Percentiles rank a stretch among this genome's conserved stretches.
Evolutionary conservation across 352 stramenopile species (phyloP).

Genomic region (Phytopythium cucurbitacearum): DNA sequence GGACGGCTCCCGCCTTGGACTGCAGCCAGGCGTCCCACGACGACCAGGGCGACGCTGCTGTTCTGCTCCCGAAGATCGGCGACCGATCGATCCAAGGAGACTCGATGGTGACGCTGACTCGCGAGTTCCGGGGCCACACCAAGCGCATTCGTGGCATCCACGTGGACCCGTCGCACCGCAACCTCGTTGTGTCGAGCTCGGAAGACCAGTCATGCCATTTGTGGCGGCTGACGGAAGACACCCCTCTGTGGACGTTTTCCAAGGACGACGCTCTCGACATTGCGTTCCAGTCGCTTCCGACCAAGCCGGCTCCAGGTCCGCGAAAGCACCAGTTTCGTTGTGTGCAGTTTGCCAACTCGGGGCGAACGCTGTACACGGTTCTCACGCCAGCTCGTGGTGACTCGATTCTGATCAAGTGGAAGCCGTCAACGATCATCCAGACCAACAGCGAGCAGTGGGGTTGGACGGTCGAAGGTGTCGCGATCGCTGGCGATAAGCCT

Average conservation of each 20-base stretch:
- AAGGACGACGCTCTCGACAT: slow-evolving; percentile 74
- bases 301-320: slow-evolving; percentile 31
- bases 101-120: slow-evolving; percentile 57
- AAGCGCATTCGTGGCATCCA: slow-evolving; percentile 82
- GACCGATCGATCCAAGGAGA: slow-evolving; percentile 43
- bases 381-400: slow-evolving; percentile 70
- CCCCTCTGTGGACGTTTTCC: slow-evolving; percentile 60
- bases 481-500: slow-evolving; percentile 62
- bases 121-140: slow-evolving; percentile 70
- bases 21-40: slow-evolving; percentile 15
- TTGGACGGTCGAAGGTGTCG: slow-evolving; percentile 50
- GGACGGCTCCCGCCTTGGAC: slow-evolving; percentile 34
- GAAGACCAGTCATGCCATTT: slow-evolving; percentile 79
- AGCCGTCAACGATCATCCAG: slow-evolving; percentile 61
- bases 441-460: slow-evolving; percentile 63
- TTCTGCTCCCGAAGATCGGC: slow-evolving; percentile 47
- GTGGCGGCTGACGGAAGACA: slow-evolving; percentile 70
- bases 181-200: slow-evolving; percentile 70
- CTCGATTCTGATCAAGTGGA: slow-evolving; percentile 81
- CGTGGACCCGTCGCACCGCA: slow-evolving; percentile 75
- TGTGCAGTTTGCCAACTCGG: slow-evolving; percentile 67
- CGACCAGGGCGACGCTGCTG: slow-evolving; percentile 10
- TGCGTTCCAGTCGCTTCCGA: slow-evolving; percentile 43
- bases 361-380: slow-evolving; percentile 66
- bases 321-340: slow-evolving; percentile 82